phyloP scores from a whole-genome alignment of 78 protist species.

The Dictyostelium citrinum region DNA sequence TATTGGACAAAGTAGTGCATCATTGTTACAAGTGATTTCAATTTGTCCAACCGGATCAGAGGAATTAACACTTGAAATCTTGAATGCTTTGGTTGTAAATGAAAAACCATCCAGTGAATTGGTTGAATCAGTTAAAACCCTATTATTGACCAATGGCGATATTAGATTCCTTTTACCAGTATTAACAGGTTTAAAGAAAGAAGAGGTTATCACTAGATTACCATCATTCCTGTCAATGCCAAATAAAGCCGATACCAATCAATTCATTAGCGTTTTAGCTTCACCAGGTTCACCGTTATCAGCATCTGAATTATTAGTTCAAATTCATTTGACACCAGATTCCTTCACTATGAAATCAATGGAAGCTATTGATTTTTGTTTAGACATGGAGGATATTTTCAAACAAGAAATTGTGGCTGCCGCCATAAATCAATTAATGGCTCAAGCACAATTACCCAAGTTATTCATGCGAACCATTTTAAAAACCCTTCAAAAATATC shows the following conservation, averaged over 20 bases:
- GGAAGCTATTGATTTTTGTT: conserved; percentile 29
- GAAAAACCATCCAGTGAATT: conserved; percentile 12
- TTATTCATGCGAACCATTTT: conserved; percentile 44
- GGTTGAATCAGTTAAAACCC: conserved; percentile 17
- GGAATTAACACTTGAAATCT: not conserved
- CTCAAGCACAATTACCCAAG: conserved; percentile 4
- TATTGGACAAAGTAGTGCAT: conserved; percentile 36
- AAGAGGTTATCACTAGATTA: conserved; percentile 12
- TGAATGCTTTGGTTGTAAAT: not conserved
- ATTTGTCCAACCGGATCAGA: conserved; percentile 53
- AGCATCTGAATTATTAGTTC: conserved; percentile 66
- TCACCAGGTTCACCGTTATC: conserved; percentile 30
- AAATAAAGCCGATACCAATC: not conserved
- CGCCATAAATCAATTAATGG: conserved; percentile 42
- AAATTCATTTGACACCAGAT: conserved; percentile 22
- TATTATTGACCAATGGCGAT: not conserved
- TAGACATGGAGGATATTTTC: not conserved
- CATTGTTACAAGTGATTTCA: not conserved
- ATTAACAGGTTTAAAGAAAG: conserved; percentile 29
- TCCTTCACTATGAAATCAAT: not conserved
- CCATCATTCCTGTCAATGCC: conserved; percentile 22
- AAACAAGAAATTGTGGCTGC: conserved; percentile 61
- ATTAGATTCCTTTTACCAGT: conserved; percentile 46
- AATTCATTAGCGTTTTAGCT: conserved; percentile 16
- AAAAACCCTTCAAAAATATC: conserved; percentile 8